phyloP scores from a whole-genome alignment of 306 rosid genomes.

The Canavalia ensiformis region DNA sequence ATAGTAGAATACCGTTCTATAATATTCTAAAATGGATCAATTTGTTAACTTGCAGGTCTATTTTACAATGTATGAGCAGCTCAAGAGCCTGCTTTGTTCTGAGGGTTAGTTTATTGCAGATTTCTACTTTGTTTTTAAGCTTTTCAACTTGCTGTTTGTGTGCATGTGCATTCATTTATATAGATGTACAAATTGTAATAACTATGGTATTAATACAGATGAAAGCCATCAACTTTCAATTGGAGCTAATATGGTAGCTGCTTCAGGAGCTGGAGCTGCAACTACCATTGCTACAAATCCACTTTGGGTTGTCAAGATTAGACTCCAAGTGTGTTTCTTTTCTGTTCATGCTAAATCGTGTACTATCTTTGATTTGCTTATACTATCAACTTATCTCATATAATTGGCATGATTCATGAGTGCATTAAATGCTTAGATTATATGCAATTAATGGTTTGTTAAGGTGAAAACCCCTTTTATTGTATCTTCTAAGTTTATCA shows the following conservation, averaged over 20 bases:
- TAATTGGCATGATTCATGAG: neutral
- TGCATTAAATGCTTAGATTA: slow-evolving; percentile 1
- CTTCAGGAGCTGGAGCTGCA: slow-evolving; percentile 79
- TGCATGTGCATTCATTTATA: slow-evolving; percentile 17
- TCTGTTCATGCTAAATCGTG: slow-evolving; percentile 9
- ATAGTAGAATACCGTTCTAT: neutral
- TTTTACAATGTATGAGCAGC: slow-evolving; percentile 70
- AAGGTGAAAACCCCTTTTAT: neutral
- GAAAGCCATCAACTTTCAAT: slow-evolving; percentile 63
- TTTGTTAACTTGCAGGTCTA: slow-evolving; percentile 61
- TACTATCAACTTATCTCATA: neutral
- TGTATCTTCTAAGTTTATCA: neutral
- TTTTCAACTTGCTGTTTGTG: slow-evolving; percentile 29
- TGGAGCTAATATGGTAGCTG: slow-evolving; percentile 76
- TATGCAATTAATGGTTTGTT: neutral
- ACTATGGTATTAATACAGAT: slow-evolving; percentile 51
- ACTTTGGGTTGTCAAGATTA: slow-evolving; percentile 80
- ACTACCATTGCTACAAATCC: slow-evolving; percentile 69
- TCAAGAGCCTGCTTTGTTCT: slow-evolving; percentile 61
- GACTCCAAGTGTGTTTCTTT: slow-evolving; percentile 63
- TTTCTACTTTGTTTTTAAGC: neutral
- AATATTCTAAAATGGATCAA: slow-evolving; percentile 1
- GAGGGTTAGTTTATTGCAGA: slow-evolving; percentile 55
- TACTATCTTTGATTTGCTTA: neutral
- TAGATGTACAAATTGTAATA: slow-evolving; percentile 7